Base-by-base conservation (phyloP, 345 rosid species). In the Citrus maxima region DNA sequence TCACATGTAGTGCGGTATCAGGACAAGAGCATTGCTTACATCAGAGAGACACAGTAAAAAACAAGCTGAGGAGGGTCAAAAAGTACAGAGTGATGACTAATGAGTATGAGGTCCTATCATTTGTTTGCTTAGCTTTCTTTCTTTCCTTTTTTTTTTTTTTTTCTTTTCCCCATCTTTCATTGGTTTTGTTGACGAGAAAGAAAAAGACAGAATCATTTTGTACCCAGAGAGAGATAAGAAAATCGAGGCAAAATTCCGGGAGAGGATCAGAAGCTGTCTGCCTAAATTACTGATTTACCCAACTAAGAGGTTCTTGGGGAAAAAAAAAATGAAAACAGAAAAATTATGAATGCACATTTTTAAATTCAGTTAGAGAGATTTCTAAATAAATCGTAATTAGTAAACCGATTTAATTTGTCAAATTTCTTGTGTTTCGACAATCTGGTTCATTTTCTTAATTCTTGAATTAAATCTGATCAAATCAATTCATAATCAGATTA, bases 161-260 rank as follows among this genome's bases (percentile, higher is more conserved):
- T 51, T 3, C 0, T 35, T 70, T 81, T 46, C 38, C 62, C 22
- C 60, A 10, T 4, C 77, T 72, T 80, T 67, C 60, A 37, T 81
- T 77, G 75, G 9, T 78, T 77, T 82, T 59, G 80, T 80, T 72
- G 75, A 75, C 73, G 1, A n/a, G 54, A 70, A 72, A 73, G 19
- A 30, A 51, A 27, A 24, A 70, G 60, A 82, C 81, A 70, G 72
- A 72, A 84, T 86, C 78, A 84, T 84, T 64, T n/a, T 76, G 77
- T 49, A 25, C 68, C 54, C 73, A 54, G 68, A 59, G 24, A 32
- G 75, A 65, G 27, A 27, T 25, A 78, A 68, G 60, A 38, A 77
- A 75, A 51, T 49, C 30, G 63, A 74, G 56, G 67, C 67, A 59
- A 76, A 54, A 10, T 67, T 78, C 38, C 72, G 38, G 18, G 63